These are phyloP conservation scores for Crataegus laevigata DNA, from an alignment of 306 rosid genomes.

Conservation along the genomic window DNA sequence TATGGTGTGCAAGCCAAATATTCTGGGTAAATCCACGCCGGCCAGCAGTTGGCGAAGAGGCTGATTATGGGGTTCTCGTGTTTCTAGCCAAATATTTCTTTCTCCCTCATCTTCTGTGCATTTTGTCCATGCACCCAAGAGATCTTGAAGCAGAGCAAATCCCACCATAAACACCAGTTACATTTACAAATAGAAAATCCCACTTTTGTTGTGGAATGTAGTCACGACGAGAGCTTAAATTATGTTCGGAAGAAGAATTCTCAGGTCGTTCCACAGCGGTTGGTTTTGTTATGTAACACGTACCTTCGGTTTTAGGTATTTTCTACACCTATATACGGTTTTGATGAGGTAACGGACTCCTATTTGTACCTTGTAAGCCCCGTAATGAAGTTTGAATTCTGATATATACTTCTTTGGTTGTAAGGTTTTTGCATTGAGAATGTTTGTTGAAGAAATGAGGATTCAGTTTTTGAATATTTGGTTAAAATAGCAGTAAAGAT, in stretches of 20 bases:
- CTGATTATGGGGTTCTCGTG: constrained; percentile 80
- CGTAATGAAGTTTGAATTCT: neutral
- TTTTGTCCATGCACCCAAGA: constrained; percentile 49
- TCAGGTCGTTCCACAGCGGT: neutral
- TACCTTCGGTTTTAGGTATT: neutral
- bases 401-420: neutral
- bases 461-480: neutral
- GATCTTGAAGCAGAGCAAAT: constrained; percentile 42
- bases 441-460: neutral
- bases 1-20: constrained; percentile 76
- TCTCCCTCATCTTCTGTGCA: constrained; percentile 63
- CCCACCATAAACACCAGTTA: constrained; percentile 29
- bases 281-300: neutral
- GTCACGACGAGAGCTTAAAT: too few species aligned
- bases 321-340: neutral
- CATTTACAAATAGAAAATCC: neutral
- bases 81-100: constrained; percentile 55
- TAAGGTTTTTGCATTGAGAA: neutral
- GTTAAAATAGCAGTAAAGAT: neutral
- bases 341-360: neutral
- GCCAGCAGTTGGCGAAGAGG: constrained; percentile 88
- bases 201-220: neutral
- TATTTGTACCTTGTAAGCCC: neutral
- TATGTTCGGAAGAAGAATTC: neutral
- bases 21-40: constrained; percentile 60